Conservation (phyloP, 495 filamentous ascomycete species). For the Penicillium cosmopolitanum region DNA sequence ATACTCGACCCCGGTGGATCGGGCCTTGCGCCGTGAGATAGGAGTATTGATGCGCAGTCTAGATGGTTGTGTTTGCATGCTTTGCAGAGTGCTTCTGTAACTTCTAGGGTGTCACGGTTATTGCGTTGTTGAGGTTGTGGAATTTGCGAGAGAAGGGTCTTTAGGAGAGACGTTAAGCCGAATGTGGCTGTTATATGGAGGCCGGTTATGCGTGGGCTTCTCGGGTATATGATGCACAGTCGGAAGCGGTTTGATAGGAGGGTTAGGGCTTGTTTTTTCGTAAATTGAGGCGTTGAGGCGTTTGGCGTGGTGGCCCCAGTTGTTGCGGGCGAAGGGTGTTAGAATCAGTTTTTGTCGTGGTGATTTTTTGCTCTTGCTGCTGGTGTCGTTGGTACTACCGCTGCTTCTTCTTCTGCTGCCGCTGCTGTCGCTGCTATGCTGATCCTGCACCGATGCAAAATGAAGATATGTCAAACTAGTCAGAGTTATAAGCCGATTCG, state of each 20-base stretch:
- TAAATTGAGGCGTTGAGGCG: background rate
- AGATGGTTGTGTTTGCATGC: background rate
- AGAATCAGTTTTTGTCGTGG: background rate
- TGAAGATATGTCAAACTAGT: background rate
- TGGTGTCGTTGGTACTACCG: background rate
- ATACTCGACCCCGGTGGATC: background rate
- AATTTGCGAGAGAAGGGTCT: background rate
- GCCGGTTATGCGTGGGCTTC: background rate
- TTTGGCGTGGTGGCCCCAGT: conserved; percentile 1
- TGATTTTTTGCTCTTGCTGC: background rate
- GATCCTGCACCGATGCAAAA: background rate
- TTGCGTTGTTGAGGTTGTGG: background rate
- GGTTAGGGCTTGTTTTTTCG: background rate
- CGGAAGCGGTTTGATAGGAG: background rate
- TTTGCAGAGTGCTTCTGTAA: background rate
- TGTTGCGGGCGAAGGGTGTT: background rate
- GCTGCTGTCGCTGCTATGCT: background rate
- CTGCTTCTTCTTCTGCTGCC: too few relatives aligned
- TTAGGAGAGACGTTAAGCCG: background rate
- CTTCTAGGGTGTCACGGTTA: too few relatives aligned
- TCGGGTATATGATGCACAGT: background rate
- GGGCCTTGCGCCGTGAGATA: background rate
- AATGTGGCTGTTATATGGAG: background rate
- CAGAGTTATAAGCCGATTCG: background rate
- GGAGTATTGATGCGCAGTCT: background rate